phyloP scores from a whole-genome alignment of 2,329 filamentous ascomycete species.

The Fusarium piperis region DNA sequence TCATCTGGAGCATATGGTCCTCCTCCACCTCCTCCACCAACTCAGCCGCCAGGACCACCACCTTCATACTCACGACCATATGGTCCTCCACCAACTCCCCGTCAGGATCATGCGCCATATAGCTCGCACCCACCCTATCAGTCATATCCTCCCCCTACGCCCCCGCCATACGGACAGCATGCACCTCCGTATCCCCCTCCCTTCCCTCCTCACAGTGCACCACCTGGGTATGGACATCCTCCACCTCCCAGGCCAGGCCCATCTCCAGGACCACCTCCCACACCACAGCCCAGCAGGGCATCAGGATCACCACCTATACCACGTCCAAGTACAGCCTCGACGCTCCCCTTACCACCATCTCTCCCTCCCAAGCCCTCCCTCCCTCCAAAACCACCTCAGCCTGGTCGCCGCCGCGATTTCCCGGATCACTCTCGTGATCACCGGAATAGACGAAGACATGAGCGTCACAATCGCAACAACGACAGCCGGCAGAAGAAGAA shows the following conservation, averaged over 20 bases:
- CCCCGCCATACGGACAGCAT: slow-evolving; percentile 31
- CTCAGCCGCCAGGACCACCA: slow-evolving; percentile 24
- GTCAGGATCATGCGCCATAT: slow-evolving; percentile 32
- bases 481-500: slow-evolving; percentile 44
- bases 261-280: slow-evolving; percentile 23
- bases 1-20: slow-evolving; percentile 26
- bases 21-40: slow-evolving; percentile 19
- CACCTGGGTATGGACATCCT: slow-evolving; percentile 31
- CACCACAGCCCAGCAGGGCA: slow-evolving; percentile 16
- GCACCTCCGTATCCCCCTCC: slow-evolving; percentile 31
- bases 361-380: slow-evolving; percentile 48
- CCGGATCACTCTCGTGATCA: slow-evolving; percentile 43
- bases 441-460: slow-evolving; percentile 45
- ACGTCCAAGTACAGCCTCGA: slow-evolving; percentile 27
- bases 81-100: slow-evolving; percentile 26
- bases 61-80: slow-evolving; percentile 37
- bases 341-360: slow-evolving; percentile 35
- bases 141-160: slow-evolving; percentile 30
- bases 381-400: slow-evolving; percentile 44
- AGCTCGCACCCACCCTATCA: slow-evolving; percentile 30
- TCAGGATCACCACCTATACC: slow-evolving; percentile 27
- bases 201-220: slow-evolving; percentile 32
- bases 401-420: slow-evolving; percentile 38
- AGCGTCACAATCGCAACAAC: slow-evolving; percentile 46
- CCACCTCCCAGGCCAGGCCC: slow-evolving; percentile 22